These are phyloP conservation scores for Orychophragmus violaceus DNA, from an alignment of 345 rosid species.

Conservation along the genomic window DNA sequence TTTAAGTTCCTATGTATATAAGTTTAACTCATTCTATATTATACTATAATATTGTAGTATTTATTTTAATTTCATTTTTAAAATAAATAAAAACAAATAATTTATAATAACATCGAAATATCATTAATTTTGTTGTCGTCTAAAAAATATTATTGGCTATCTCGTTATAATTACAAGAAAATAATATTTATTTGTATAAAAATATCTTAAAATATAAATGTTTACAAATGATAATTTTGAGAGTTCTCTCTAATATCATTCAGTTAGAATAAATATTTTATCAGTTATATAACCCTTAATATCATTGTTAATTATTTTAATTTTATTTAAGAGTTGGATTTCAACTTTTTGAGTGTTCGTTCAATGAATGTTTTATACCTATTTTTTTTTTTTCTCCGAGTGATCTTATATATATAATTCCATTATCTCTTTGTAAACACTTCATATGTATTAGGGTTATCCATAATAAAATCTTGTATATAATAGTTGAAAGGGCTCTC, in stretches of 20 bases:
- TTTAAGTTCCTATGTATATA: too few relatives aligned
- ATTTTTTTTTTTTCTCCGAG: neutral
- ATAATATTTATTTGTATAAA: neutral
- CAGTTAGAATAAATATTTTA: too few relatives aligned
- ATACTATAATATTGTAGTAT: neutral
- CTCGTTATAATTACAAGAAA: neutral
- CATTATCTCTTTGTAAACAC: neutral
- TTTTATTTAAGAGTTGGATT: too few relatives aligned
- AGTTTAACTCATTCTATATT: too few relatives aligned
- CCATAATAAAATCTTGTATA: neutral
- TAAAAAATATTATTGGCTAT: neutral
- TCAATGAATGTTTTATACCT: slow-evolving; percentile 4
- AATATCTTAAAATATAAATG: neutral
- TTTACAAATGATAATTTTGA: neutral
- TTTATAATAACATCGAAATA: neutral
- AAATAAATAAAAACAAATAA: neutral
- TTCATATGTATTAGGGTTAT: neutral
- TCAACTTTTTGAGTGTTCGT: neutral
- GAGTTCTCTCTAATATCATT: neutral
- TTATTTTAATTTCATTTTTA: neutral
- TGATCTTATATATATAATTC: neutral
- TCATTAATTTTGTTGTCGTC: too few relatives aligned
- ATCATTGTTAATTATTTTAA: too few relatives aligned
- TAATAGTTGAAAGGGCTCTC: too few relatives aligned
- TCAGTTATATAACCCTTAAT: too few relatives aligned